phyloP scores from a whole-genome alignment of 805 yeast genomes.

The Candida morakotiae region DNA sequence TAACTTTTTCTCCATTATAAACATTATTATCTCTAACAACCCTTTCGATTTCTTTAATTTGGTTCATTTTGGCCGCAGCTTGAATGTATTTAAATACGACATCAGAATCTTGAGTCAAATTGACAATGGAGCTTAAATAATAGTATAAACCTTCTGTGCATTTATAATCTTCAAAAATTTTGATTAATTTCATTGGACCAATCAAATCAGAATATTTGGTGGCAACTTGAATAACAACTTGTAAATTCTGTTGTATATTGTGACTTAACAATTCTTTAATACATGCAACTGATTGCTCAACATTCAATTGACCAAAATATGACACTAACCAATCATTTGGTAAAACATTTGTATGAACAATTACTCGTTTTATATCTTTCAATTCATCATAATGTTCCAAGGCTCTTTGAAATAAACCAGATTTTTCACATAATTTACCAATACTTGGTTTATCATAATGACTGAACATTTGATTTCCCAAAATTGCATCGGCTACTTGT shows the following conservation, averaged over 20 bases:
- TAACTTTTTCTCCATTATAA: conserved; percentile 95
- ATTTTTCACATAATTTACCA: conserved; percentile 90
- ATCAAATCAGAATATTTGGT: conserved; percentile 92
- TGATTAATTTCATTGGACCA: conserved; percentile 80
- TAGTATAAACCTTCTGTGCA: conserved; percentile 92
- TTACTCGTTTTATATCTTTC: conserved; percentile 91
- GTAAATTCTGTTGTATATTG: conserved; percentile 82
- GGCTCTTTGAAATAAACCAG: conserved; percentile 95
- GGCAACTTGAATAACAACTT: conserved; percentile 92
- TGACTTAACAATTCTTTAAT: conserved; percentile 77
- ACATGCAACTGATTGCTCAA: conserved; percentile 87
- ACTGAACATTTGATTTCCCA: conserved; percentile 92
- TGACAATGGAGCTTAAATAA: conserved; percentile 89
- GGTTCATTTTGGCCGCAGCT: conserved; percentile 87
- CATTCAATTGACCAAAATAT: conserved; percentile 90
- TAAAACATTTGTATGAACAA: conserved; percentile 78
- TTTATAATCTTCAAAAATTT: conserved; percentile 89
- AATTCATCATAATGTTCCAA: conserved; percentile 93
- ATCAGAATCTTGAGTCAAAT: conserved; percentile 88
- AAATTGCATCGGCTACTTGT: conserved; percentile 98
- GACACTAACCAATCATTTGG: conserved; percentile 92
- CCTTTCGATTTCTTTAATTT: conserved; percentile 91
- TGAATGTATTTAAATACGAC: conserved; percentile 95
- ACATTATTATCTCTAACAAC: conserved; percentile 90
- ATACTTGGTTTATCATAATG: conserved; percentile 93